These are phyloP conservation scores for Clonostachys solani DNA, from an alignment of 2,329 filamentous ascomycete species.

Conservation along the genomic window DNA sequence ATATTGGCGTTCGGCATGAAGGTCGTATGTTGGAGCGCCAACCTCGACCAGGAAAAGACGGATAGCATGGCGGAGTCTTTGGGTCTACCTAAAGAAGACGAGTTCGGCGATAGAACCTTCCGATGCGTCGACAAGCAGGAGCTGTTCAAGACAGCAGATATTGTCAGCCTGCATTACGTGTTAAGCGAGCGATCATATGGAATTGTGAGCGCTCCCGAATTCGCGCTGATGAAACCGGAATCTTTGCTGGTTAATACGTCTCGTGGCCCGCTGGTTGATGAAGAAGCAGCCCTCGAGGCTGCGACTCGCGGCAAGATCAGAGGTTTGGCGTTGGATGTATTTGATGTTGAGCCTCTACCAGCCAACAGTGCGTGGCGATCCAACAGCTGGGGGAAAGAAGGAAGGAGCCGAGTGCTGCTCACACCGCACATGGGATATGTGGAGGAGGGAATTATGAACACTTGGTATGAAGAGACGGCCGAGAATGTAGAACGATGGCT, in stretches of 20 bases:
- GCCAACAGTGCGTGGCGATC: conserved; percentile 62
- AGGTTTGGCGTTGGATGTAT: conserved; percentile 71
- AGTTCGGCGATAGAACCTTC: conserved; percentile 48
- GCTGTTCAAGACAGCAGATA: conserved; percentile 57
- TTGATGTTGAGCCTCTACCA: conserved; percentile 66
- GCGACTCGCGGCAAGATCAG: conserved; percentile 55
- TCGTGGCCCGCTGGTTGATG: conserved; percentile 64
- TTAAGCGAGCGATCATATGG: conserved; percentile 59
- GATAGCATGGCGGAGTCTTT: conserved; percentile 47
- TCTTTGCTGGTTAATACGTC: conserved; percentile 70
- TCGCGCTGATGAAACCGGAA: conserved; percentile 55
- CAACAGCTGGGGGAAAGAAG: conserved; percentile 56
- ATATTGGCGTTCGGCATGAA: conserved; percentile 60
- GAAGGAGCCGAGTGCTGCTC: conserved; percentile 52
- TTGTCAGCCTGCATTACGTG: conserved; percentile 66
- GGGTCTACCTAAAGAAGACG: conserved; percentile 50
- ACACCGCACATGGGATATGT: conserved; percentile 75
- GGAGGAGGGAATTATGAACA: conserved; percentile 56
- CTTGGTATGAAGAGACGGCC: conserved; percentile 65
- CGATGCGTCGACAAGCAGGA: conserved; percentile 56
- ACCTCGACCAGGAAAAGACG: conserved; percentile 58
- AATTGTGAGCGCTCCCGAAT: conserved; percentile 50
- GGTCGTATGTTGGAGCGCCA: conserved; percentile 60
- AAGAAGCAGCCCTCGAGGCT: conserved; percentile 55
- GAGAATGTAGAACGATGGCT: conserved; percentile 56